These are phyloP conservation scores for Phytophthora lateralis DNA, from an alignment of 352 stramenopile genomes.

Conservation along the genomic window DNA sequence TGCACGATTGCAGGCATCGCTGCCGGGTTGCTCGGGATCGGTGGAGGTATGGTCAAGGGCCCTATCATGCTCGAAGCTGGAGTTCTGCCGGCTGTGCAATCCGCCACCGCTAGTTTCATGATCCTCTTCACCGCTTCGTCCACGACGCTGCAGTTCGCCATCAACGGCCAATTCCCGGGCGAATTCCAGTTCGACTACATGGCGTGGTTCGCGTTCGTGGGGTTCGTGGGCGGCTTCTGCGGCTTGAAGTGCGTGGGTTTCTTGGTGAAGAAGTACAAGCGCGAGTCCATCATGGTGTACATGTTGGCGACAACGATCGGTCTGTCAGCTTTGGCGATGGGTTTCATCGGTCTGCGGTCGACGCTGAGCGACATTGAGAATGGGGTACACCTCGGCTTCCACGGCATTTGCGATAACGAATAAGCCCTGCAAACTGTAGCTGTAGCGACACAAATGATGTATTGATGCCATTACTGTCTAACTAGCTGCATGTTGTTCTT, in stretches of 20 bases:
- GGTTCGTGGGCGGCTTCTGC: slow-evolving; percentile 84
- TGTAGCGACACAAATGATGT: slow-evolving; percentile 9
- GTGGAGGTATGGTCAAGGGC: slow-evolving; percentile 96
- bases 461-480: slow-evolving; percentile 10
- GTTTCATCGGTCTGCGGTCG: slow-evolving; percentile 54
- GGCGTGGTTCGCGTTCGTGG: slow-evolving; percentile 84
- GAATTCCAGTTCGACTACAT: slow-evolving; percentile 91
- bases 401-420: slow-evolving; percentile 60
- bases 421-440: slow-evolving; percentile 22
- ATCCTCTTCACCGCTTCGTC: slow-evolving; percentile 90
- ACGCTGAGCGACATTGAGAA: slow-evolving; percentile 59
- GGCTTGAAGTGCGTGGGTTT: slow-evolving; percentile 81
- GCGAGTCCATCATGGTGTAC: slow-evolving; percentile 81
- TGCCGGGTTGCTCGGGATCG: slow-evolving; percentile 94
- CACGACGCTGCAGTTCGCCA: slow-evolving; percentile 89
- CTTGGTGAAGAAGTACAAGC: slow-evolving; percentile 90
- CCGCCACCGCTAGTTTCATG: slow-evolving; percentile 91
- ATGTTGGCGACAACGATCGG: slow-evolving; percentile 70
- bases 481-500: neutral
- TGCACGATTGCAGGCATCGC: slow-evolving; percentile 94
- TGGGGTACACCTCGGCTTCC: slow-evolving; percentile 61
- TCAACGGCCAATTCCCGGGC: slow-evolving; percentile 74
- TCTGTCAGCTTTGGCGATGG: slow-evolving; percentile 68
- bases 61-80: slow-evolving; percentile 97
- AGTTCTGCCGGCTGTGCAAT: slow-evolving; percentile 88